Evolutionary conservation across 148 eudicot species (phyloP).

Genomic region (Silene conica): DNA sequence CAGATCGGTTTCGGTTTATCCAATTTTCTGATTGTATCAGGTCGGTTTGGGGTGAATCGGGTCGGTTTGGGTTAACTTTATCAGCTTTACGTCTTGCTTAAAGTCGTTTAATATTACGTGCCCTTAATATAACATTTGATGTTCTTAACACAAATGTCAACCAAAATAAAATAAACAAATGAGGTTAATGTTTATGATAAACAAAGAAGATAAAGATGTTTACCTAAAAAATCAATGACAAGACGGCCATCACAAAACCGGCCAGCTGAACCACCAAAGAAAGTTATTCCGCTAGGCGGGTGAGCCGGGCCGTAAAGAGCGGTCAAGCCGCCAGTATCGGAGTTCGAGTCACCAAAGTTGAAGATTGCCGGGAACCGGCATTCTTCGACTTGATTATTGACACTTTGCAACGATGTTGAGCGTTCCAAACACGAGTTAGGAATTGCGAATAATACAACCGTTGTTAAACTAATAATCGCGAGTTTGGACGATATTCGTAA

Average conservation of each 20-base stretch:
- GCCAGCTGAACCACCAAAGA: conserved; percentile 54
- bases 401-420: background rate
- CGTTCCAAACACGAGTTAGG: background rate
- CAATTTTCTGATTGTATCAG: no score
- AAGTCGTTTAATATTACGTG: no score
- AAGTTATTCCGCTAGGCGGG: conserved; percentile 56
- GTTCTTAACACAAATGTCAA: no score
- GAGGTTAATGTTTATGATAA: no score
- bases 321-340: conserved; percentile 72
- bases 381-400: background rate
- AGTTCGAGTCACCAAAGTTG: conserved; percentile 82
- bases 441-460: background rate
- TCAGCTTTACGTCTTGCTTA: no score
- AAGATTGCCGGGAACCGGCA: conserved; percentile 49
- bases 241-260: conserved; percentile 67
- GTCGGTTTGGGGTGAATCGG: no score
- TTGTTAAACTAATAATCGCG: background rate
- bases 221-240: conserved; percentile 65
- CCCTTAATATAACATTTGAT: no score
- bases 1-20: no score
- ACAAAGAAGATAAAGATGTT: no score
- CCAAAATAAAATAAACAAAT: no score
- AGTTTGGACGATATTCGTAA: no score
- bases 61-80: no score
- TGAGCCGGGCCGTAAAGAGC: conserved; percentile 62